Evolutionary conservation across 169 alveolate genomes (phyloP).

Genomic region (Plasmodium chabaudi): DNA sequence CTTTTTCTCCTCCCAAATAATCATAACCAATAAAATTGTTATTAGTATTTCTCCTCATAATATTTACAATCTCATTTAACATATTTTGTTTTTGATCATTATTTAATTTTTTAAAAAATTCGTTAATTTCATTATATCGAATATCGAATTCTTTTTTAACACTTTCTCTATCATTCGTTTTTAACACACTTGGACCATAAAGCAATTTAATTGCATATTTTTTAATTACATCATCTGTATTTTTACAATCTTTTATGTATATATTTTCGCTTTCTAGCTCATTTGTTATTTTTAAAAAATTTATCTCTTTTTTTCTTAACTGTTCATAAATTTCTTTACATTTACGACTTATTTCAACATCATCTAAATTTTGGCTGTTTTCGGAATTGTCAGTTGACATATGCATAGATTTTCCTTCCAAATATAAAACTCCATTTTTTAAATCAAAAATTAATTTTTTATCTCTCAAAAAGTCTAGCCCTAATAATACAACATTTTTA

Average conservation of each 20-base stretch:
- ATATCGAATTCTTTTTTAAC: slow-evolving; percentile 16
- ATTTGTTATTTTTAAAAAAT: slow-evolving; percentile 52
- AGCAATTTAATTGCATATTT: slow-evolving; percentile 51
- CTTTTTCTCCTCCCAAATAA: slow-evolving; percentile 18
- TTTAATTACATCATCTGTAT: slow-evolving; percentile 60
- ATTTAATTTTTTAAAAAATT: slow-evolving; percentile 43
- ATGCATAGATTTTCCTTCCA: neutral
- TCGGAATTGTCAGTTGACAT: neutral
- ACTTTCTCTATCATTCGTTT: neutral
- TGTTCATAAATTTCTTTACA: slow-evolving; percentile 46
- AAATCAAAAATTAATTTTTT: slow-evolving; percentile 44
- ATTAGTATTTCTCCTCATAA: neutral
- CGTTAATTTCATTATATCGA: slow-evolving; percentile 47
- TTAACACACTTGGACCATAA: slow-evolving; percentile 28
- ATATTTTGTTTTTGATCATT: slow-evolving; percentile 68
- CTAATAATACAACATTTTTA: slow-evolving; percentile 27
- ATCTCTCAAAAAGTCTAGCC: slow-evolving; percentile 41
- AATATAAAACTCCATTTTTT: slow-evolving; percentile 9
- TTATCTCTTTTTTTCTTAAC: slow-evolving; percentile 40
- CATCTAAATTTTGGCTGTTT: slow-evolving; percentile 22
- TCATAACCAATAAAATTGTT: neutral
- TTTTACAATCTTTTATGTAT: slow-evolving; percentile 58
- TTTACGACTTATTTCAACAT: slow-evolving; percentile 1
- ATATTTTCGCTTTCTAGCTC: slow-evolving; percentile 50
- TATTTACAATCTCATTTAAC: slow-evolving; percentile 29